Evolutionary conservation across 257 asterid species (phyloP).

Genomic region (Craterostigma plantagineum): DNA sequence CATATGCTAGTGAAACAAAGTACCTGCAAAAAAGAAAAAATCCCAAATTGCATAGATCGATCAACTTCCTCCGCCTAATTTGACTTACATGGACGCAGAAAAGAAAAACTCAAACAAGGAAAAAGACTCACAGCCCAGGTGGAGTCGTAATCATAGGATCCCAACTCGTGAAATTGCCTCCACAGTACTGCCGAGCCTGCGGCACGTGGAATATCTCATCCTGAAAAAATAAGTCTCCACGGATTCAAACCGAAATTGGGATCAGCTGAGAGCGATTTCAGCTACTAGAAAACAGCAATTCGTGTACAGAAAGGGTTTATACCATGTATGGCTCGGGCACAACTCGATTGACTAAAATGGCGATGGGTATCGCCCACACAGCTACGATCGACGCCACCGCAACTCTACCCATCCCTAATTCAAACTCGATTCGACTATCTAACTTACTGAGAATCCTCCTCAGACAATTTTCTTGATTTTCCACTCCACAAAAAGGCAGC

Average conservation of each 20-base stretch:
- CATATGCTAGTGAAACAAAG: conserved; percentile 82
- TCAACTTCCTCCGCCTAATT: no score
- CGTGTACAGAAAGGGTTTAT: not conserved
- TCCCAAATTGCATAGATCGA: conserved; percentile 19
- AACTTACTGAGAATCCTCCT: no score
- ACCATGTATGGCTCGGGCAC: conserved; percentile 94
- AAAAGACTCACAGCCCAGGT: conserved; percentile 75
- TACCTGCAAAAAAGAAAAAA: conserved; percentile 88
- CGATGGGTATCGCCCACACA: conserved; percentile 48
- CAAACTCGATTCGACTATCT: no score
- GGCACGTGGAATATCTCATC: conserved; percentile 95
- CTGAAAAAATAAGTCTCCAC: conserved; percentile 31
- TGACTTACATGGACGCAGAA: no score
- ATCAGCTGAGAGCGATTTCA: conserved; percentile 7
- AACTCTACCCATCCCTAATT: conserved; percentile 37
- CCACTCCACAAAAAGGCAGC: no score
- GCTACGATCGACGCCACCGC: conserved; percentile 32
- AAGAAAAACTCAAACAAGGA: not conserved
- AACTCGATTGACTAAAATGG: conserved; percentile 50
- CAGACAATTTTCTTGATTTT: no score
- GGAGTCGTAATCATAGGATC: conserved; percentile 99
- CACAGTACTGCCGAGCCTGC: conserved; percentile 73
- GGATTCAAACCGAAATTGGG: conserved; percentile 3
- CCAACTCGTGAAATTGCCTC: conserved; percentile 74
- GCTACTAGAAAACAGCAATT: not conserved